A percentile compares a stretch with the other conserved stretches of the same genome.
Conservation (phyloP, 441 rosid species). For the Brassica hybrid region DNA sequence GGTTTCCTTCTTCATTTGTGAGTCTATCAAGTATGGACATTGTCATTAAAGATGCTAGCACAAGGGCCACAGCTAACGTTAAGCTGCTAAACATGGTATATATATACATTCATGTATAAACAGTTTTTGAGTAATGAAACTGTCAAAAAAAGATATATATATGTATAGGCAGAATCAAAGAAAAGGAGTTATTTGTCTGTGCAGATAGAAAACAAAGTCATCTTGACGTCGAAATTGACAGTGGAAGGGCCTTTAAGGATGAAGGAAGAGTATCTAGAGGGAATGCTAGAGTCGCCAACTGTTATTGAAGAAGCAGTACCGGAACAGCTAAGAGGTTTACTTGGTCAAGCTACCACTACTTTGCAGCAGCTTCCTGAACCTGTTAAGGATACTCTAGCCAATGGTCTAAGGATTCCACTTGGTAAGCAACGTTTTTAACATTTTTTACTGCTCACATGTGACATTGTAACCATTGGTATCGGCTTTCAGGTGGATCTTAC, state of each 20-base stretch:
- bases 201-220: slow-evolving; percentile 80
- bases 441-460: background rate
- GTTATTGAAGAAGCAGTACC: slow-evolving; percentile 81
- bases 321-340: slow-evolving; percentile 71
- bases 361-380: slow-evolving; percentile 80
- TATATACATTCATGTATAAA: no score
- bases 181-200: background rate
- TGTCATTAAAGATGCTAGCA: slow-evolving; percentile 68
- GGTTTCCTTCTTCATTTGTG: slow-evolving; percentile 74
- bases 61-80: slow-evolving; percentile 59
- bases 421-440: slow-evolving; percentile 28
- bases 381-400: slow-evolving; percentile 59
- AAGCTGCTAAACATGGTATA: slow-evolving; percentile 72
- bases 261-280: slow-evolving; percentile 88
- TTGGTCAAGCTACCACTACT: slow-evolving; percentile 63
- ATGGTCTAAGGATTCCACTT: slow-evolving; percentile 76
- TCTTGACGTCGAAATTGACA: slow-evolving; percentile 58
- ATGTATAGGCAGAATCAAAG: background rate
- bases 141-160: no score
- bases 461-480: slow-evolving; percentile 14
- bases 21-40: slow-evolving; percentile 74
- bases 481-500: slow-evolving; percentile 73
- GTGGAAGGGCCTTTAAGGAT: slow-evolving; percentile 94
- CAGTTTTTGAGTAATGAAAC: no score
- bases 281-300: slow-evolving; percentile 70